These are phyloP conservation scores for Pichia inconspicua DNA, from an alignment of 1,139 yeast genomes.

Conservation along the genomic window DNA sequence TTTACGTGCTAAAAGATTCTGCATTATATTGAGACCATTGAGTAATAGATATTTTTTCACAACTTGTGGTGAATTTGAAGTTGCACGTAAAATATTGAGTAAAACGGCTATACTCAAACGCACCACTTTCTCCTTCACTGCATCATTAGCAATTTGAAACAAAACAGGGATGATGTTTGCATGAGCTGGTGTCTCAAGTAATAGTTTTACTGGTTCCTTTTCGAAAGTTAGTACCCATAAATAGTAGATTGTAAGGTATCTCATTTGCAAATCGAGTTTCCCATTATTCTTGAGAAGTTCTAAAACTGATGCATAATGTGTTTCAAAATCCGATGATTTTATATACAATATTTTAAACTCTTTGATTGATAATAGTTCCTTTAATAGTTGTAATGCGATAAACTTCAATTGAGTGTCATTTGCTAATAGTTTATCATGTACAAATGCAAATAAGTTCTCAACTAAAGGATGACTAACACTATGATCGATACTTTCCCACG, in stretches of 20 bases:
- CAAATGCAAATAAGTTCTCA: slow-evolving; percentile 33
- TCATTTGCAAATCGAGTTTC: slow-evolving; percentile 66
- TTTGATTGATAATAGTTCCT: slow-evolving; percentile 53
- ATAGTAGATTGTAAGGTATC: slow-evolving; percentile 68
- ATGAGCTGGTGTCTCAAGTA: slow-evolving; percentile 41
- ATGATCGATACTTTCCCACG: not conserved
- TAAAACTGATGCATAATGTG: slow-evolving; percentile 1
- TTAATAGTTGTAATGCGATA: slow-evolving; percentile 60
- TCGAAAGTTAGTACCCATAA: slow-evolving; percentile 84
- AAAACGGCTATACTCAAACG: slow-evolving; percentile 72
- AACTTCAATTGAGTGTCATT: slow-evolving; percentile 47
- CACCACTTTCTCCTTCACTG: slow-evolving; percentile 87
- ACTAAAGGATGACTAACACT: not conserved
- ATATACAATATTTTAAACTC: slow-evolving; percentile 54
- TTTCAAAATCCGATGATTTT: slow-evolving; percentile 15
- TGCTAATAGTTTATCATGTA: slow-evolving; percentile 38
- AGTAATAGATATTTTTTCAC: slow-evolving; percentile 69
- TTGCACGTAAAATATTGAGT: slow-evolving; percentile 40
- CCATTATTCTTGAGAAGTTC: slow-evolving; percentile 18
- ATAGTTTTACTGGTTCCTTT: slow-evolving; percentile 41
- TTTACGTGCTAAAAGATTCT: slow-evolving; percentile 71
- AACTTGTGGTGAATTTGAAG: slow-evolving; percentile 31
- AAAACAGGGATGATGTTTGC: slow-evolving; percentile 52
- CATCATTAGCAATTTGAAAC: slow-evolving; percentile 50
- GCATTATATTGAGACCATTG: slow-evolving; percentile 64